A percentile compares a stretch with the other conserved stretches of the same genome.
These are phyloP conservation scores for Solanum lignicaule DNA, from an alignment of 257 asterid species.

Conservation along the genomic window DNA sequence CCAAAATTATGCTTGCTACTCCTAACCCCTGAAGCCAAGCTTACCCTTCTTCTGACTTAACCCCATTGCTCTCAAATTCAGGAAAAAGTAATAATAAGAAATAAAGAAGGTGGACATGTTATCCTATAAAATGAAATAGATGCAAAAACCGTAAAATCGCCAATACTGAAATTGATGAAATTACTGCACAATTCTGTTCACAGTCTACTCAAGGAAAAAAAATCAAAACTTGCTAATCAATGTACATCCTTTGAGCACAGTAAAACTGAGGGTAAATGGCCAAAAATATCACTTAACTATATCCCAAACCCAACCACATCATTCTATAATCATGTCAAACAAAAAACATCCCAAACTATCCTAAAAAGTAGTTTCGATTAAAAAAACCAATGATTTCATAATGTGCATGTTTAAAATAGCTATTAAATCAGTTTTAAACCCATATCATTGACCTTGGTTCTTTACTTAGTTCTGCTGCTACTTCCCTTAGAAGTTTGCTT, in stretches of 20 bases:
- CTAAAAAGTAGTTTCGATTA: background rate
- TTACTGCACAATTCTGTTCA: background rate
- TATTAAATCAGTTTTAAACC: background rate
- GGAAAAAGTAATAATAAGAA: background rate
- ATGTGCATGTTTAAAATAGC: background rate
- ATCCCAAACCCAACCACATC: background rate
- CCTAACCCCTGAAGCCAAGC: background rate
- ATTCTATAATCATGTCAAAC: background rate
- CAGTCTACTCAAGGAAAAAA: background rate
- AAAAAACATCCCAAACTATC: background rate
- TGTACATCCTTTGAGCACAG: background rate
- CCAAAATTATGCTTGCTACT: background rate
- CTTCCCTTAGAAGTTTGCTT: background rate
- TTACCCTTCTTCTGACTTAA: background rate
- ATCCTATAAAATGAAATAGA: background rate
- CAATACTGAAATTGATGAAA: background rate
- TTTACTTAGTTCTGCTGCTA: background rate
- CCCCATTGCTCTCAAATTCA: background rate
- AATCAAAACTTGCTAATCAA: background rate
- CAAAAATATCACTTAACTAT: background rate
- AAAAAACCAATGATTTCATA: background rate
- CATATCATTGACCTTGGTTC: background rate
- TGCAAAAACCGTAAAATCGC: background rate
- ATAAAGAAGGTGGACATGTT: background rate
- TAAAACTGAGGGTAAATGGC: background rate